phyloP scores from a whole-genome alignment of 495 filamentous ascomycete species.

The Aspergillus leporis region DNA sequence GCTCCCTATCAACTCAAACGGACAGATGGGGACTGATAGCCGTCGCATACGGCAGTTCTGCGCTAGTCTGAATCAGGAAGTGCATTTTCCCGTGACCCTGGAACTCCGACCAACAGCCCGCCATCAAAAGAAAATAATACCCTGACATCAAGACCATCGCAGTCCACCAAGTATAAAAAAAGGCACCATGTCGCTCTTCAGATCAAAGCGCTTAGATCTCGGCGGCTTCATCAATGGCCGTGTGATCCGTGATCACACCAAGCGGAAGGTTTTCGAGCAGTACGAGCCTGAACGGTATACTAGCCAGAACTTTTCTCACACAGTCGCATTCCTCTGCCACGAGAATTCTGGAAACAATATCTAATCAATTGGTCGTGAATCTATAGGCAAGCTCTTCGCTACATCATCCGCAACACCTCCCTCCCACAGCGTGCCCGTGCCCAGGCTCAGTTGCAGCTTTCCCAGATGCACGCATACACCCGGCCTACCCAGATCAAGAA shows the following conservation, averaged over 20 bases:
- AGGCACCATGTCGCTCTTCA: conserved; percentile 71
- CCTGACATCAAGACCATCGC: background rate
- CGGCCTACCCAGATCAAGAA: conserved; percentile 91
- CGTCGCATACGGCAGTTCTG: conserved; percentile 1
- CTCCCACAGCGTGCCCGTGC: conserved; percentile 79
- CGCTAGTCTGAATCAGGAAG: conserved; percentile 39
- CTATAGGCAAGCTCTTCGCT: conserved; percentile 89
- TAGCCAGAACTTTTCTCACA: background rate
- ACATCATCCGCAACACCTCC: conserved; percentile 88
- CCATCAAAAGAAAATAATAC: conserved; percentile 2
- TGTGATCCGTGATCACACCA: conserved; percentile 88
- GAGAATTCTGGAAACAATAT: background rate
- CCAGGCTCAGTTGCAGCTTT: conserved; percentile 87
- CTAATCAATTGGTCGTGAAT: background rate
- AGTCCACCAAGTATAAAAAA: background rate
- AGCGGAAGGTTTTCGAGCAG: conserved; percentile 86
- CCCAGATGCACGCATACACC: conserved; percentile 94
- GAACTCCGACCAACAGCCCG: conserved; percentile 14
- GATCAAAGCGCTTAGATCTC: conserved; percentile 83
- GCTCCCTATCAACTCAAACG: background rate
- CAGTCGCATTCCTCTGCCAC: background rate
- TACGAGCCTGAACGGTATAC: conserved; percentile 80
- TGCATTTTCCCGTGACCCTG: conserved; percentile 28
- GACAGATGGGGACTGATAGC: background rate
- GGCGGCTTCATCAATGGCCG: conserved; percentile 81